A percentile compares a stretch with the other conserved stretches of the same genome.
phyloP scores from a whole-genome alignment of 2,329 filamentous ascomycete genomes.

The Leptographium lundbergii region DNA sequence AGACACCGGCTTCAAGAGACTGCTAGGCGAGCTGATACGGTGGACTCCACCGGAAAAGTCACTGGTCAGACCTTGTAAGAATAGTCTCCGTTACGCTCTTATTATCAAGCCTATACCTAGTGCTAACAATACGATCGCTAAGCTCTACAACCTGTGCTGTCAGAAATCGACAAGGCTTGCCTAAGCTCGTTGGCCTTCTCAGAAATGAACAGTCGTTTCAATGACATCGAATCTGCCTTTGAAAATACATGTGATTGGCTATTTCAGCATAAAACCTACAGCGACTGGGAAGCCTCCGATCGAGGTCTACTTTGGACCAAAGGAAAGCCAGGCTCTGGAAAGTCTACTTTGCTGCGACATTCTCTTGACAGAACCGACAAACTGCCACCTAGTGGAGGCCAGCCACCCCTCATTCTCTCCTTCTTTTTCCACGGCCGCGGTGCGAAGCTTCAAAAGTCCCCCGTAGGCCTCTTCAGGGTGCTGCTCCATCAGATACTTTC shows the following conservation, averaged over 20 bases:
- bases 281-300: background rate
- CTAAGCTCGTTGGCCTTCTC: background rate
- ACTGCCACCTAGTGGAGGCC: background rate
- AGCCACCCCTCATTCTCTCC: constrained; percentile 12
- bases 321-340: constrained; percentile 12
- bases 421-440: constrained; percentile 27
- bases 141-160: background rate
- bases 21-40: background rate
- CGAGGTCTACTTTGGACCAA: no score
- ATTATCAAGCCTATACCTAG: background rate
- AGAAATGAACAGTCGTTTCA: background rate
- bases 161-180: background rate
- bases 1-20: constrained; percentile 6
- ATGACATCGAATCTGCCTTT: background rate
- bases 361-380: no score
- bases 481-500: constrained; percentile 21
- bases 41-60: background rate
- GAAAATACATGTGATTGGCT: background rate
- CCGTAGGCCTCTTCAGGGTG: constrained; percentile 21
- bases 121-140: background rate
- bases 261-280: background rate
- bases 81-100: background rate
- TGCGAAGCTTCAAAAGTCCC: constrained; percentile 18
- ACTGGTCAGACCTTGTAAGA: background rate
- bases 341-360: constrained; percentile 15